Base-by-base conservation (phyloP, 495 filamentous ascomycete species). In the Gamarada debralockiae region DNA sequence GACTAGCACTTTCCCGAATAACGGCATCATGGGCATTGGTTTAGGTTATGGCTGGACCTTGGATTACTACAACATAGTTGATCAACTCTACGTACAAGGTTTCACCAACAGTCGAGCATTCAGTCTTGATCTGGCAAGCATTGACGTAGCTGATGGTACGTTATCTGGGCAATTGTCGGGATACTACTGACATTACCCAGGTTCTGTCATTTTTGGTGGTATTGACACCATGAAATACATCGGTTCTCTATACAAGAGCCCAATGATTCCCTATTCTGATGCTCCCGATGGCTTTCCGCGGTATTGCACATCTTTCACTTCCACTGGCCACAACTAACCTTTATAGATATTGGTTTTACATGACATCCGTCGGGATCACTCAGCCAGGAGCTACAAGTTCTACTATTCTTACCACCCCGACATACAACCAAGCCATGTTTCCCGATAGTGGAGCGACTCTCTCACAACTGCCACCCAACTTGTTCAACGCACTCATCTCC, bases 141-240 rank as follows among this genome's bases (percentile, higher is more conserved):
- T 50, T 18, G 15, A 45, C n/a, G 18, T 29, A 24, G 44, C 52
- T 43, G 22, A 42, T 15, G 52, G 52, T 55, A 21, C 2, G 1
- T 23, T 10, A 21, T 4, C 8, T 21, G 13, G 40, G 34, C 7
- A 12, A 13, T 31, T 29, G 14, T 21, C 21, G 47, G 48, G 54
- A 27, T 62, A 55, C 18, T 4, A 13, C 31, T 21, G 37, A 46
- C 8, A 12, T 17, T 31, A 23, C 10, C 21, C 21, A 57, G 54
- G 54, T 17, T 62, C 57, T 18, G 59, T 66, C 52, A 52, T 59
- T 3, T 64, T 61, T 33, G 58, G 57, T 36, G 54, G 54, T 14
- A 46, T 57, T 22, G 54, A 57, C 34, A 42, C 48, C 1, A 39
- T 9, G 20, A 57, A 52, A 21, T 57, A 44, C 23, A 31, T 8